phyloP scores from a whole-genome alignment of 805 yeast genomes.

The Zygosaccharomyces bailii region DNA sequence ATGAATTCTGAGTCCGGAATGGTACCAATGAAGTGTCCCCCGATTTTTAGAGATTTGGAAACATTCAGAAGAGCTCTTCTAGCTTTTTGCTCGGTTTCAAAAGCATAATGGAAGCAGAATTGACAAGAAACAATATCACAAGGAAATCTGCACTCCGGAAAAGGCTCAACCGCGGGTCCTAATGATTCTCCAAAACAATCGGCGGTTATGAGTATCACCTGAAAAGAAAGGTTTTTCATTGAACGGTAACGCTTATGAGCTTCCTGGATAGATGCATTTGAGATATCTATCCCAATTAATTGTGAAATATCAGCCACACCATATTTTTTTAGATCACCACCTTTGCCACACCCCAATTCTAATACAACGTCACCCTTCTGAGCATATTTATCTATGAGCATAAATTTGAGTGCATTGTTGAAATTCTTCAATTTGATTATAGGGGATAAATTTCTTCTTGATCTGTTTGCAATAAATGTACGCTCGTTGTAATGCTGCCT shows the following conservation, averaged over 20 bases:
- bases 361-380: slow-evolving; percentile 55
- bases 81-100: slow-evolving; percentile 78
- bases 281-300: slow-evolving; percentile 87
- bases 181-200: slow-evolving; percentile 78
- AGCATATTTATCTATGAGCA: slow-evolving; percentile 69
- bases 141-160: slow-evolving; percentile 67
- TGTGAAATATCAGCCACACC: slow-evolving; percentile 68
- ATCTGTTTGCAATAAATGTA: slow-evolving; percentile 61
- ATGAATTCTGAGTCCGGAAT: slow-evolving; percentile 89
- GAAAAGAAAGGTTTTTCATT: slow-evolving; percentile 59
- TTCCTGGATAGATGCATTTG: slow-evolving; percentile 81
- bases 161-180: slow-evolving; percentile 63
- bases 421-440: slow-evolving; percentile 83
- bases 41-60: slow-evolving; percentile 66
- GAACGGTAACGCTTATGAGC: slow-evolving; percentile 70
- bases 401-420: slow-evolving; percentile 88
- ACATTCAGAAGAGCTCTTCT: slow-evolving; percentile 71
- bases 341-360: slow-evolving; percentile 96
- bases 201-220: slow-evolving; percentile 84
- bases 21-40: slow-evolving; percentile 90
- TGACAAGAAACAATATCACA: slow-evolving; percentile 88
- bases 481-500: slow-evolving; percentile 83
- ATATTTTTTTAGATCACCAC: slow-evolving; percentile 94
- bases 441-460: slow-evolving; percentile 69
- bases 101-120: slow-evolving; percentile 93